Base-by-base conservation (phyloP, 768 basidiomycete genomes). In the Phylloporus scabripes region DNA sequence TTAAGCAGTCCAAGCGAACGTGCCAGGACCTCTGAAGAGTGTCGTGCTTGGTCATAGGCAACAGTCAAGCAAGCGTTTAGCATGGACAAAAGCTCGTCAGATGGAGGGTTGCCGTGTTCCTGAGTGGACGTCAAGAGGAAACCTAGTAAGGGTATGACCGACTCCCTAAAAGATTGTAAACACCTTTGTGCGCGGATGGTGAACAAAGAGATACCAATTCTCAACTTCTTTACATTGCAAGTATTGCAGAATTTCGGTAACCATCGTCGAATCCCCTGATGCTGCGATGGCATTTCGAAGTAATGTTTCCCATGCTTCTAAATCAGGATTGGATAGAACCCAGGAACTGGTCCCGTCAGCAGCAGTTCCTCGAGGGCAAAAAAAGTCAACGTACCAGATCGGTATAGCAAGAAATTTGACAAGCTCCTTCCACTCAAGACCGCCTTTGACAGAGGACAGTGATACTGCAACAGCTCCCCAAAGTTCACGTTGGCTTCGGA, bases 331-430 rank as follows among this genome's bases (percentile, higher is more conserved):
- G 0, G 69, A 73, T 62, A 81, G 64, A 7, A 52, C 53, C 77
- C 81, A 79, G 10, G 56, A 52, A 40, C 81, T 83, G 41, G 10
- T 26, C 21, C 1, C 14, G 46, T 54, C 44, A 41, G 56, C 46
- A 34, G 32, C 33, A 36, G 21, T 24, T 28, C 36, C 37, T 31
- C 8, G n/a, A 40, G 45, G 18, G 4, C 17, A 31, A 26, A 18
- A 41, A 34, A 14, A 21, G 18, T 39, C 1, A 4, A 44, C 55
- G 66, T 50, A 82, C 82, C 72, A 65, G 41, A 80, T 59, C 1
- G 82, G 78, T 44, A 77, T 66, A 0, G 63, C 58, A 17, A 84
- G 68, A 48, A 82, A 70, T 18, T 67, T 63, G 1, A 75, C 56
- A 0, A 78, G 49, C 42, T 73, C 72, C 46, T 66, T 60, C 77